Percentiles rank a stretch among this genome's conserved stretches.
phyloP scores from a whole-genome alignment of 441 rosid genomes.

The Raphanus hybrid region DNA sequence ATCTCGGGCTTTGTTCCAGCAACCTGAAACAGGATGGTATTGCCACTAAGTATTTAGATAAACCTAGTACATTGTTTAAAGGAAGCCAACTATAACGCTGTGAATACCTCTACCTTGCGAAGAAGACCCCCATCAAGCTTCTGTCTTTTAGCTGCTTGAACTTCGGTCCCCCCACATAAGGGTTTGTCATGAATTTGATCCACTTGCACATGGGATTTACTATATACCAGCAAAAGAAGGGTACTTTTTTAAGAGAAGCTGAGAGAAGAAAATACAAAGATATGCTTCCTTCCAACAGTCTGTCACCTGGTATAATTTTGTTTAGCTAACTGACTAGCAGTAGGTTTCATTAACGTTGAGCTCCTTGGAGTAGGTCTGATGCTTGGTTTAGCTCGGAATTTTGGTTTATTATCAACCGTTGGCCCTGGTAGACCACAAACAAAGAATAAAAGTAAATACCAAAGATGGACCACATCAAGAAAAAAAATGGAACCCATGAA shows the following conservation, averaged over 20 bases:
- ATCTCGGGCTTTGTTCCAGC: constrained; percentile 68
- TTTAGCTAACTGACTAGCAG: constrained; percentile 90
- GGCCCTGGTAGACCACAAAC: constrained; percentile 48
- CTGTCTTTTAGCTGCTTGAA: constrained; percentile 94
- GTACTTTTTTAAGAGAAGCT: too few species aligned
- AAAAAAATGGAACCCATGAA: background rate
- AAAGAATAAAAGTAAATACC: constrained; percentile 9
- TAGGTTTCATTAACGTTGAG: constrained; percentile 97
- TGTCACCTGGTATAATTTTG: constrained; percentile 76
- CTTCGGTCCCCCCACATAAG: constrained; percentile 51
- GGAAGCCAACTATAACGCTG: background rate
- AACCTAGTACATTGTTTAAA: background rate
- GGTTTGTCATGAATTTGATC: constrained; percentile 30
- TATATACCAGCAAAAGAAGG: constrained; percentile 21
- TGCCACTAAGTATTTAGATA: constrained; percentile 12
- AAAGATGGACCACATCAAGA: constrained; percentile 18
- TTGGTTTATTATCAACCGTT: constrained; percentile 50
- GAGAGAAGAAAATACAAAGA: background rate
- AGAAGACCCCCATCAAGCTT: constrained; percentile 89
- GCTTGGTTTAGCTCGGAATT: constrained; percentile 42
- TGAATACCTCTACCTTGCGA: constrained; percentile 54
- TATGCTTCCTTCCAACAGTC: constrained; percentile 19
- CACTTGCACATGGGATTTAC: constrained; percentile 56
- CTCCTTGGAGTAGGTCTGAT: constrained; percentile 48
- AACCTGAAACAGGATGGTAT: constrained; percentile 49